Evolutionary conservation across 139 green algal genomes (phyloP).

Genomic region (Trebouxia sp.): DNA sequence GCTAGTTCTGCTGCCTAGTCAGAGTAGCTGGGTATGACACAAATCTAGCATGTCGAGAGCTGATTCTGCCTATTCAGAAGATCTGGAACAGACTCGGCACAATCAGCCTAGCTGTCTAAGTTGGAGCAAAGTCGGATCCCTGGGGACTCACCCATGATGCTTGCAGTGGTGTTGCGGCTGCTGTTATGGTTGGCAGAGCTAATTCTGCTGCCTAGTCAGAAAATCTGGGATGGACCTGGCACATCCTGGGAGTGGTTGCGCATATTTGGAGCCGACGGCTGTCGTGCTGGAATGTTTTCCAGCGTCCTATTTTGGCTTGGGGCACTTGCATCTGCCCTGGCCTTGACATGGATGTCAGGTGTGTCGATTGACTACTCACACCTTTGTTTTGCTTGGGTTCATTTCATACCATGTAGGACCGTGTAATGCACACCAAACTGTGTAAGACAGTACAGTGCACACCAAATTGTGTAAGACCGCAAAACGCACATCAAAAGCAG

Average conservation of each 20-base stretch:
- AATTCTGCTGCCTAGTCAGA: conserved; percentile 47
- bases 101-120: too few species aligned
- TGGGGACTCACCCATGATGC: neutral
- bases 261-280: conserved; percentile 35
- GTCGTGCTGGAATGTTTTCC: neutral
- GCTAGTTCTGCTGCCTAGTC: conserved; percentile 41
- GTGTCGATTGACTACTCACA: neutral
- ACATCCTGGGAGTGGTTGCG: conserved; percentile 43
- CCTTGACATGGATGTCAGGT: conserved; percentile 55
- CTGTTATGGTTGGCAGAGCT: conserved; percentile 36
- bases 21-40: conserved; percentile 40
- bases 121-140: too few species aligned
- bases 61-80: too few species aligned
- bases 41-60: too few species aligned
- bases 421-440: neutral
- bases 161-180: conserved; percentile 38
- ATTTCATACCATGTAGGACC: neutral
- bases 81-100: conserved; percentile 41
- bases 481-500: neutral
- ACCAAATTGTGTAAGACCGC: neutral
- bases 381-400: neutral
- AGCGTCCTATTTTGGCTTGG: neutral
- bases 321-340: neutral
- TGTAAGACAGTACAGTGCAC: neutral
- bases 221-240: conserved; percentile 44